Evolutionary conservation across 2,329 filamentous ascomycete genomes (phyloP).

Genomic region (Gaeumannomyces sp.): DNA sequence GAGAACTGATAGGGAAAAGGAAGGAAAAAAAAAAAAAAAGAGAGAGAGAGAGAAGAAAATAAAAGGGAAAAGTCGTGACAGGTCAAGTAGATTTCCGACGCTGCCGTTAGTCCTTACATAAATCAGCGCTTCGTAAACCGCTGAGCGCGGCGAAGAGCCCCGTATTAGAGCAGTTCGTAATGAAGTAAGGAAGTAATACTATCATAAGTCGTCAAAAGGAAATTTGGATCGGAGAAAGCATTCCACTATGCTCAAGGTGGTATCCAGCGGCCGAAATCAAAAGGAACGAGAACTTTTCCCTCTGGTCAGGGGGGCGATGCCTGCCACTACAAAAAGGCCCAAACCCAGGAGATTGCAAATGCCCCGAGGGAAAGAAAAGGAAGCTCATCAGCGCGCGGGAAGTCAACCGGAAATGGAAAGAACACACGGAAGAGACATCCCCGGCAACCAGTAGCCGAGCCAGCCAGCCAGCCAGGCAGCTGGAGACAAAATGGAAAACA

Average conservation of each 20-base stretch:
- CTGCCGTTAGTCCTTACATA: background rate
- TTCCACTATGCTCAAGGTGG: constrained; percentile 20
- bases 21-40: constrained; percentile 15
- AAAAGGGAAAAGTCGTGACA: constrained; percentile 12
- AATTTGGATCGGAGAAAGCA: constrained; percentile 10
- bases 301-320: constrained; percentile 8
- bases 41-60: constrained; percentile 2
- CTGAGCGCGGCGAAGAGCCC: background rate
- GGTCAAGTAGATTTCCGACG: background rate
- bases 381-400: background rate
- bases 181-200: constrained; percentile 10
- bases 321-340: constrained; percentile 10
- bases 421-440: constrained; percentile 5
- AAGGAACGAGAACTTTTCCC: constrained; percentile 17
- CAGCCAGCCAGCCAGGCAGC: constrained; percentile 3
- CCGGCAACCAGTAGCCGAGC: constrained; percentile 2
- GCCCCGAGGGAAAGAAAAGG: constrained; percentile 8
- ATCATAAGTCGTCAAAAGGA: constrained; percentile 9
- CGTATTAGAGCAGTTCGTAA: constrained; percentile 3
- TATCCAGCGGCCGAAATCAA: constrained; percentile 23
- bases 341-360: constrained; percentile 10
- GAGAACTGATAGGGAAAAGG: background rate
- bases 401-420: constrained; percentile 5
- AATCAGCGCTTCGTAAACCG: background rate
- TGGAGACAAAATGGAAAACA: constrained; percentile 4